Conservation (phyloP, 1,284 basidiomycete species). For the Pseudozyma hubeiensis region DNA sequence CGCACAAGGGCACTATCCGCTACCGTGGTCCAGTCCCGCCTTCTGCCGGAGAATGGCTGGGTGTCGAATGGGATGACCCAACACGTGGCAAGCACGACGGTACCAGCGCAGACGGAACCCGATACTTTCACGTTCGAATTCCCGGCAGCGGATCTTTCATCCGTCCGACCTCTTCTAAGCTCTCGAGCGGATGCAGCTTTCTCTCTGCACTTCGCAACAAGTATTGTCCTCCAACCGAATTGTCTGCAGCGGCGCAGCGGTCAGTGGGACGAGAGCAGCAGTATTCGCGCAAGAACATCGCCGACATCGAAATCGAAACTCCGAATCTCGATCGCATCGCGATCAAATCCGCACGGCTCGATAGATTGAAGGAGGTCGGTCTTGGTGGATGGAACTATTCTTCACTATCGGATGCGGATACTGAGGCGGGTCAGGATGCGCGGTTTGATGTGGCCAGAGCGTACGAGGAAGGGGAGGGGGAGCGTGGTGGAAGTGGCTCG, state of each 20-base stretch:
- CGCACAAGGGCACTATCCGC: slow-evolving; percentile 73
- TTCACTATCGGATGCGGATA: slow-evolving; percentile 9
- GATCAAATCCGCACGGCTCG: slow-evolving; percentile 77
- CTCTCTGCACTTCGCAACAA: slow-evolving; percentile 75
- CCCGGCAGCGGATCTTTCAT: slow-evolving; percentile 58
- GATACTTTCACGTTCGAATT: slow-evolving; percentile 75
- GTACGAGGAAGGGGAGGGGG: slow-evolving; percentile 69
- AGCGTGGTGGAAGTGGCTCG: slow-evolving; percentile 72
- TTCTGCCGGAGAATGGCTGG: slow-evolving; percentile 82
- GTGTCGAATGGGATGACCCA: slow-evolving; percentile 93
- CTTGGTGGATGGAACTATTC: slow-evolving; percentile 73
- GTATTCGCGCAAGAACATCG: slow-evolving; percentile 49
- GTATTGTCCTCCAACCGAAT: slow-evolving; percentile 34
- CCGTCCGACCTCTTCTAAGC: slow-evolving; percentile 38
- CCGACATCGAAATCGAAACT: slow-evolving; percentile 83
- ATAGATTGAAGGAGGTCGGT: slow-evolving; percentile 80
- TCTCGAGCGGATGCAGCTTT: slow-evolving; percentile 73
- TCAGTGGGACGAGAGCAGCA: slow-evolving; percentile 71
- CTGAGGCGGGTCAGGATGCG: slow-evolving; percentile 13
- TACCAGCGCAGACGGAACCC: slow-evolving; percentile 76
- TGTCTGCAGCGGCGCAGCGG: background rate
- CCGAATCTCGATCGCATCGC: slow-evolving; percentile 83
- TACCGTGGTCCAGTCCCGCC: slow-evolving; percentile 78
- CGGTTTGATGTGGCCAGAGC: slow-evolving; percentile 72
- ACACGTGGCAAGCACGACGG: slow-evolving; percentile 87